Evolutionary conservation across 805 yeast genomes (phyloP).

Genomic region (Kazachstania viticola): DNA sequence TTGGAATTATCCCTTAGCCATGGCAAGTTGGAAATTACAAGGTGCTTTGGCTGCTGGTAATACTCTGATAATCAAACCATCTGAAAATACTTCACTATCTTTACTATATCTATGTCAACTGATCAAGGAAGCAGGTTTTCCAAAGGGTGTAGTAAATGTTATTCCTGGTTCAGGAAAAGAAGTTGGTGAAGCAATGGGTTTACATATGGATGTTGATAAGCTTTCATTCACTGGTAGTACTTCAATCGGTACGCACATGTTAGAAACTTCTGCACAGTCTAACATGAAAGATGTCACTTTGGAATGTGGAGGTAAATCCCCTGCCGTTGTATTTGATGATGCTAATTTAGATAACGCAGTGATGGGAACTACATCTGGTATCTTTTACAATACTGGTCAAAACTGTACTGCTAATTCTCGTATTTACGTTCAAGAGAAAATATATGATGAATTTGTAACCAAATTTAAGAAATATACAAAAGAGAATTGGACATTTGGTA

Average conservation of each 20-base stretch:
- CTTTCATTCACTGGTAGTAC: constrained; percentile 42
- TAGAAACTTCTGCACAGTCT: constrained; percentile 26
- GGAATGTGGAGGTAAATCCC: constrained; percentile 39
- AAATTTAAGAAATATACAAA: constrained; percentile 28
- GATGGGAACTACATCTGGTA: constrained; percentile 37
- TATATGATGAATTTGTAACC: constrained; percentile 37
- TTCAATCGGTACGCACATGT: constrained; percentile 31
- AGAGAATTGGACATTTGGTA: constrained; percentile 43
- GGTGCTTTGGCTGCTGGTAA: constrained; percentile 43
- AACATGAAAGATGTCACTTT: constrained; percentile 34
- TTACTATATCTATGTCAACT: constrained; percentile 30
- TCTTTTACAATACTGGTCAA: constrained; percentile 46
- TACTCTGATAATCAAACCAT: constrained; percentile 32
- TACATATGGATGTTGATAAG: constrained; percentile 33
- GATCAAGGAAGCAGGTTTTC: constrained; percentile 32
- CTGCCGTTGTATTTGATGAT: constrained; percentile 33
- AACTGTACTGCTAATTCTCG: constrained; percentile 52
- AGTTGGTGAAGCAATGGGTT: constrained; percentile 31
- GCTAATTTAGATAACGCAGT: constrained; percentile 32
- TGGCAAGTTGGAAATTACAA: constrained; percentile 37
- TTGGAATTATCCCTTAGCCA: constrained; percentile 37
- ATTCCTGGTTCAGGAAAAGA: constrained; percentile 31
- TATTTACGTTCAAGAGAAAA: constrained; percentile 38
- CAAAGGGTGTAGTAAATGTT: constrained; percentile 36
- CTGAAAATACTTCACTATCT: constrained; percentile 36